Conservation (phyloP, 2,329 filamentous ascomycete species). For the Zasmidium angulare region DNA sequence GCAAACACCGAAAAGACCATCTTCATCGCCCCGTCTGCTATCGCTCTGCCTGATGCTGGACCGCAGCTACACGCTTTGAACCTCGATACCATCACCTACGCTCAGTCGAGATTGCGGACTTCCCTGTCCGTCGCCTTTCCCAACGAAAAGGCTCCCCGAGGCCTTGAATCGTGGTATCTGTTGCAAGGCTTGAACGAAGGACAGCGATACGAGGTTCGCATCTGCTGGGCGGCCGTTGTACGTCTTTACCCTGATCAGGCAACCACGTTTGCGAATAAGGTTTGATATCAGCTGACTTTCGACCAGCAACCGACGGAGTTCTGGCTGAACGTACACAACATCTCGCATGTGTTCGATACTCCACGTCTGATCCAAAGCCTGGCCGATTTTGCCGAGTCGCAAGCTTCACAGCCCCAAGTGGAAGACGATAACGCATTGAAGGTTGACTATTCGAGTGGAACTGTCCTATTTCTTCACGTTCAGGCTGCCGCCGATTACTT, state of each 20-base stretch:
- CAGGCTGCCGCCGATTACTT: slow-evolving; percentile 82
- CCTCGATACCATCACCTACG: slow-evolving; percentile 64
- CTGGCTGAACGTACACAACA: slow-evolving; percentile 63
- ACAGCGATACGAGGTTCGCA: slow-evolving; percentile 82
- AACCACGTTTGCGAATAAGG: not conserved
- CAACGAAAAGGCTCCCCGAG: slow-evolving; percentile 50
- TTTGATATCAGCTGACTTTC: slow-evolving; percentile 6
- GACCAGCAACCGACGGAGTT: slow-evolving; percentile 85
- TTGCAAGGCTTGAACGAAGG: slow-evolving; percentile 68
- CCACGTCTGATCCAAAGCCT: slow-evolving; percentile 33
- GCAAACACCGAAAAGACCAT: slow-evolving; percentile 92
- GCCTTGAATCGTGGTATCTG: slow-evolving; percentile 73
- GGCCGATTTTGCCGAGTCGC: slow-evolving; percentile 27
- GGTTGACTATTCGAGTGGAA: slow-evolving; percentile 6
- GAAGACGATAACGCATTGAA: not conserved
- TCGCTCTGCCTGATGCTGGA: slow-evolving; percentile 56
- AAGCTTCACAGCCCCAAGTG: slow-evolving; percentile 5
- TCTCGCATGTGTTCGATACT: slow-evolving; percentile 57
- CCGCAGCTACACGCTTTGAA: slow-evolving; percentile 61
- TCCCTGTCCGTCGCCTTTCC: slow-evolving; percentile 69
- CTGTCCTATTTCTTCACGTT: slow-evolving; percentile 67
- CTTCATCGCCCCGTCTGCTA: slow-evolving; percentile 69
- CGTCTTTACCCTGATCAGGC: slow-evolving; percentile 38
- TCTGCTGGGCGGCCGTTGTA: slow-evolving; percentile 94
- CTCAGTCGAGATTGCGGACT: slow-evolving; percentile 57